phyloP scores from a whole-genome alignment of 2,329 filamentous ascomycete genomes.

The Cyphellophora europaea region DNA sequence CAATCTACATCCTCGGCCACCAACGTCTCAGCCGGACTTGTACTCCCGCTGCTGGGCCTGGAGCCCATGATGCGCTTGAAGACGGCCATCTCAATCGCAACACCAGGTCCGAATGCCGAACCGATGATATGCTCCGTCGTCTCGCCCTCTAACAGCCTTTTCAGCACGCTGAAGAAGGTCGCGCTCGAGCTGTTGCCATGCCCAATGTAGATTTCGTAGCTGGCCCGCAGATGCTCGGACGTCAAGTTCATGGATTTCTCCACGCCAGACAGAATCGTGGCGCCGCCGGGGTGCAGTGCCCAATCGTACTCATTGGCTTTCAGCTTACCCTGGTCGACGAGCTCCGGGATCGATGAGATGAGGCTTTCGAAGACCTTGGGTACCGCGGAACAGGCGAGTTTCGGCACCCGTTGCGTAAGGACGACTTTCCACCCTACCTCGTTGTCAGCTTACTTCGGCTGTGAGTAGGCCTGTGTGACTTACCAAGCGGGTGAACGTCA shows the following conservation, averaged over 20 bases:
- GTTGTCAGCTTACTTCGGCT: slow-evolving; percentile 2
- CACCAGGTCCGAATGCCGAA: slow-evolving; percentile 62
- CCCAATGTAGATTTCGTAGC: slow-evolving; percentile 58
- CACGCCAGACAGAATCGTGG: slow-evolving; percentile 56
- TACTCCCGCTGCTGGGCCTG: slow-evolving; percentile 7
- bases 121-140: slow-evolving; percentile 53
- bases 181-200: slow-evolving; percentile 61
- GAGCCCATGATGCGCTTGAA: slow-evolving; percentile 29
- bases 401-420: slow-evolving; percentile 52
- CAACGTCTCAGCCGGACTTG: slow-evolving; percentile 16
- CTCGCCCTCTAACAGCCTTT: slow-evolving; percentile 41
- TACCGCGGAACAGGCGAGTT: slow-evolving; percentile 44
- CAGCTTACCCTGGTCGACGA: slow-evolving; percentile 26
- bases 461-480: too few species aligned
- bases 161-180: slow-evolving; percentile 59
- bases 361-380: slow-evolving; percentile 47
- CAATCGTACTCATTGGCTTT: slow-evolving; percentile 56
- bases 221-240: slow-evolving; percentile 56
- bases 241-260: slow-evolving; percentile 47
- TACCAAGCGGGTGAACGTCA: slow-evolving; percentile 53
- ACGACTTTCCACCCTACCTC: slow-evolving; percentile 55
- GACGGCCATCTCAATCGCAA: slow-evolving; percentile 60
- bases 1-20: slow-evolving; percentile 19
- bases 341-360: slow-evolving; percentile 35
- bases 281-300: slow-evolving; percentile 63